Base-by-base conservation (phyloP, 2,329 filamentous ascomycete species). In the Zymoseptoria pseudotritici region DNA sequence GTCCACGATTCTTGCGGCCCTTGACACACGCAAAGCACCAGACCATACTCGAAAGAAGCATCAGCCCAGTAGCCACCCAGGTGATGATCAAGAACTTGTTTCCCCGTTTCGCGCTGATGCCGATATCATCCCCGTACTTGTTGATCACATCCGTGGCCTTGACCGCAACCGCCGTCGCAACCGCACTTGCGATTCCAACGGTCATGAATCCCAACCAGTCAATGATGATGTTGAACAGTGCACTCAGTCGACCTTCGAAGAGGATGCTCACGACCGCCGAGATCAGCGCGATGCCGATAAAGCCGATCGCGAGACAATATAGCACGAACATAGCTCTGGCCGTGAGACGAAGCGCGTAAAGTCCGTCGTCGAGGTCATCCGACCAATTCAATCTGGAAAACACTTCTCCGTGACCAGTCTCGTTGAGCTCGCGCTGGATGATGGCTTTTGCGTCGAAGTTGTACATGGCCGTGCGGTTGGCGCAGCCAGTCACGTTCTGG, bases 161-260 rank as follows among this genome's bases (percentile, higher is more conserved):
- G 58, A 80, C 77, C 10, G 80, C 78, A 4, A 86, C 72, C 19
- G 88, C 86, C 0, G 83, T 88, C 24, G 86, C 83, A 22, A 92
- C 87, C 66, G 90, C 90, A 20, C 88, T 92, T 54, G 88, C 86
- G 56, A 86, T 85, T 3, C 88, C 88, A 67, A 88, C 80, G 11
- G 85, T 75, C 6, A 84, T 50, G 62, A 85, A 83, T 0, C 80
- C 79, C n/a, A 84, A 67, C 50, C 76, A 67, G 19, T 80, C 73
- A 8, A 85, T 66, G 6, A 78, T 65, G 54, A 82, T 74, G 66
- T 85, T 84, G 53, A 80, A 65, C 20, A 79, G 72, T 2, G 80
- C 77, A n/a, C 77, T 73, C 20, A 82, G 65, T 1, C 77, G 70
- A 1, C 78, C 79, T 1, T 73, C 70, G 11, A 73, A 62, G 63